Evolutionary conservation across 257 asterid species (phyloP).

Genomic region (Euphrasia confusa): DNA sequence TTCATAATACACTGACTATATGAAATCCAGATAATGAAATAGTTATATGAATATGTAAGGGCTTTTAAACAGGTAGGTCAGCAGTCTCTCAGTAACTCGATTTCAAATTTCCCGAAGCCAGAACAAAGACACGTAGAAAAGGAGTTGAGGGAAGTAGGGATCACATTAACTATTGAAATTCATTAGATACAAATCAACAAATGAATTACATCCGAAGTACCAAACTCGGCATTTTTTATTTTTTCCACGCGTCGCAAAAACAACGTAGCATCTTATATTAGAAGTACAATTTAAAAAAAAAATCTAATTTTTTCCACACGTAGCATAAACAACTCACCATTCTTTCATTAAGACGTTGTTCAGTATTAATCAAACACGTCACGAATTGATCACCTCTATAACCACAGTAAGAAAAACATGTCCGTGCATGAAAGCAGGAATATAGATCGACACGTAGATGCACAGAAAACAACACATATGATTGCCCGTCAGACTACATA

Average conservation of each 20-base stretch:
- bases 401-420: constrained; percentile 11
- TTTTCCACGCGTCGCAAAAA: neutral
- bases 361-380: constrained; percentile 9
- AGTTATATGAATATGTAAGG: constrained; percentile 7
- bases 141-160: neutral
- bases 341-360: neutral
- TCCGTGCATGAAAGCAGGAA: constrained; percentile 26
- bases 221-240: neutral
- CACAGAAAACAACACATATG: constrained; percentile 18
- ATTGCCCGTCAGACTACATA: constrained; percentile 9
- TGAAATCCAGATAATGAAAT: constrained; percentile 12
- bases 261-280: no score
- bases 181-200: constrained; percentile 10
- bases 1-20: no score
- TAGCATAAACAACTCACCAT: neutral
- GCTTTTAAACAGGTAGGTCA: constrained; percentile 9
- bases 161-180: neutral
- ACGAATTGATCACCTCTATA: neutral
- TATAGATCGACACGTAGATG: neutral
- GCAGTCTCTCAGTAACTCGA: constrained; percentile 7
- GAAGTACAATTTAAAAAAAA: no score
- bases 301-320: no score
- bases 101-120: constrained; percentile 5
- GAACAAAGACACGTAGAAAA: constrained; percentile 16
- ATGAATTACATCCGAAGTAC: constrained; percentile 11